These are phyloP conservation scores for Cyanophora paradoxa DNA, from an alignment of 78 protist genomes.

Conservation along the genomic window DNA sequence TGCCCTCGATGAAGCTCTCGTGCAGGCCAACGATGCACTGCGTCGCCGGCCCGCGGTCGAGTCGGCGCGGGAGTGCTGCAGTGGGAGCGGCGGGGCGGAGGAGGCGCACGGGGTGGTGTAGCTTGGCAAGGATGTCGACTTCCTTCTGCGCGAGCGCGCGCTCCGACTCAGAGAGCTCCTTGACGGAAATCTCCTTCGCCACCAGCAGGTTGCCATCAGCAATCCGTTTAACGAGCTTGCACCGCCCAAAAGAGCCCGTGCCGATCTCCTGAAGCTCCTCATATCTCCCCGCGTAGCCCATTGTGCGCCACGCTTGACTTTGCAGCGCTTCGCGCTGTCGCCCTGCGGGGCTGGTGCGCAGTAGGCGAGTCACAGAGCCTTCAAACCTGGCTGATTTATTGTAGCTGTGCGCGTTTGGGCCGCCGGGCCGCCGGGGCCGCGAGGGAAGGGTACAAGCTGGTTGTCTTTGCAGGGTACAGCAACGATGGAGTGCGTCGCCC, in stretches of 20 bases:
- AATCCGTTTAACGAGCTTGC: slow-evolving; percentile 43
- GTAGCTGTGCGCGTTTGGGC: too few species aligned
- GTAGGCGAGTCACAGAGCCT: too few species aligned
- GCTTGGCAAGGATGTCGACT: slow-evolving; percentile 36
- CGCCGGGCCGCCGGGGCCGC: too few species aligned
- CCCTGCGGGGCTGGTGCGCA: too few species aligned
- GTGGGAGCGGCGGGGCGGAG: neutral
- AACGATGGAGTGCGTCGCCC: too few species aligned
- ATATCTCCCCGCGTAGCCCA: too few species aligned
- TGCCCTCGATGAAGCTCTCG: slow-evolving; percentile 62
- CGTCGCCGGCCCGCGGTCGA: slow-evolving; percentile 1
- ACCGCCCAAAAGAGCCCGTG: slow-evolving; percentile 76
- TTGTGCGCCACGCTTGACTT: too few species aligned
- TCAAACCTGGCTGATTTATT: too few species aligned
- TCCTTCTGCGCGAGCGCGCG: slow-evolving; percentile 51
- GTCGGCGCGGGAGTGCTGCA: neutral
- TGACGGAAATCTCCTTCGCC: slow-evolving; percentile 68
- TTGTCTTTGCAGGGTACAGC: too few species aligned
- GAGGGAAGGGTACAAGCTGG: too few species aligned
- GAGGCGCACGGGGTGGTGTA: slow-evolving; percentile 50
- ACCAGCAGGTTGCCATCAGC: slow-evolving; percentile 36
- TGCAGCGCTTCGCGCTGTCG: too few species aligned
- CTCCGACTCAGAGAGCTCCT: slow-evolving; percentile 22
- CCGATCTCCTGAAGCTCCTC: too few species aligned
- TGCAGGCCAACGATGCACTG: slow-evolving; percentile 64